Conservation (phyloP, 495 filamentous ascomycete genomes). For the Chaetomium tenue region DNA sequence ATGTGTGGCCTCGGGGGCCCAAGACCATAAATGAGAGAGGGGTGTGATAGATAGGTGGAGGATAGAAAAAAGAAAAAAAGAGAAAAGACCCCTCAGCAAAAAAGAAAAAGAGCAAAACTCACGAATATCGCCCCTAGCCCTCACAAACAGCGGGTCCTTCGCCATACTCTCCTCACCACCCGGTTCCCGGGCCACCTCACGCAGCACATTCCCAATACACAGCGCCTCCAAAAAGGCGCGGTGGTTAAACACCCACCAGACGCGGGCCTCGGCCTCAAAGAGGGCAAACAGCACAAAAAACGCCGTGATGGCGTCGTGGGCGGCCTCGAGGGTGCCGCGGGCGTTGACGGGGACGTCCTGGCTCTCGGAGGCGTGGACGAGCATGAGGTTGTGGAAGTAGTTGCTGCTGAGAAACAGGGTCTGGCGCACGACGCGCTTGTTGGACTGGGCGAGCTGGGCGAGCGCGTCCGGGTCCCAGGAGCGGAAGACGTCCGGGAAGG, state of each 20-base stretch:
- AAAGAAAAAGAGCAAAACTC: slow-evolving; percentile 33
- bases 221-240: slow-evolving; percentile 67
- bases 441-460: slow-evolving; percentile 46
- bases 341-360: slow-evolving; percentile 61
- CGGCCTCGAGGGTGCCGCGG: slow-evolving; percentile 64
- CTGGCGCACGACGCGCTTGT: slow-evolving; percentile 62
- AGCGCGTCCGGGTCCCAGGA: slow-evolving; percentile 58
- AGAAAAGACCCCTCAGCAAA: too few relatives aligned
- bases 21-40: background rate
- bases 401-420: slow-evolving; percentile 67
- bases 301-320: slow-evolving; percentile 58
- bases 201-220: slow-evolving; percentile 49
- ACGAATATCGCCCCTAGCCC: slow-evolving; percentile 57
- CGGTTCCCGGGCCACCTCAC: slow-evolving; percentile 39
- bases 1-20: background rate
- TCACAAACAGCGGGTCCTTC: slow-evolving; percentile 54
- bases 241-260: slow-evolving; percentile 79
- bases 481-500: slow-evolving; percentile 62
- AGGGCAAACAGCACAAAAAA: slow-evolving; percentile 66
- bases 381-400: slow-evolving; percentile 73
- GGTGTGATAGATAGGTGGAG: too few relatives aligned
- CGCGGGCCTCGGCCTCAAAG: slow-evolving; percentile 62
- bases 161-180: slow-evolving; percentile 35
- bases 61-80: slow-evolving; percentile 3
- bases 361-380: slow-evolving; percentile 62